These are phyloP conservation scores for Heliamphora exappendiculata DNA, from an alignment of 148 eudicot genomes.

Conservation along the genomic window DNA sequence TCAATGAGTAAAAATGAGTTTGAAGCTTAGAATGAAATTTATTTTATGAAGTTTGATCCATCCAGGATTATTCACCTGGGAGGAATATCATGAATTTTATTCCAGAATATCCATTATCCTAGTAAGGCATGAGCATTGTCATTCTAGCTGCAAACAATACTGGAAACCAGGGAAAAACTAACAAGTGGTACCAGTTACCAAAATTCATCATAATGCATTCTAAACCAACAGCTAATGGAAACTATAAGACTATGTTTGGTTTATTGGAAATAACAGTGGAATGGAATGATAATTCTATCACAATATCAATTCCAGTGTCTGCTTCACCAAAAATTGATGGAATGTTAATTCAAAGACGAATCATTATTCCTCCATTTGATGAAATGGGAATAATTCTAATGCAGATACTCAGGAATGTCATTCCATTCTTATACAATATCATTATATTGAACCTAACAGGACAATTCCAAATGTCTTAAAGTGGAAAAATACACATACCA, in stretches of 20 bases:
- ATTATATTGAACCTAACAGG: too few relatives aligned
- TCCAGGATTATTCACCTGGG: not conserved
- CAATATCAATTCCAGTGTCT: too few relatives aligned
- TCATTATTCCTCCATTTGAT: too few relatives aligned
- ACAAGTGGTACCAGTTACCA: not conserved
- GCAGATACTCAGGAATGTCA: too few relatives aligned
- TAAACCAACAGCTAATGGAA: not conserved
- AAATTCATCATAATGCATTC: not conserved
- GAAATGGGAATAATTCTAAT: too few relatives aligned
- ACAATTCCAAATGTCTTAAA: not conserved
- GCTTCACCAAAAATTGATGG: too few relatives aligned
- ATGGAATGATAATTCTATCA: too few relatives aligned
- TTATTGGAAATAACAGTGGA: too few relatives aligned
- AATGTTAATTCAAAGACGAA: too few relatives aligned
- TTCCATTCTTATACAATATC: too few relatives aligned
- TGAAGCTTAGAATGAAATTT: not conserved
- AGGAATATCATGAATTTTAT: not conserved
- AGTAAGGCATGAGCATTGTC: constrained; percentile 1
- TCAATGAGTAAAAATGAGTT: not conserved
- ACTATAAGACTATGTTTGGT: too few relatives aligned
- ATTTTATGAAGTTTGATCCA: not conserved
- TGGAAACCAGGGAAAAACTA: not conserved
- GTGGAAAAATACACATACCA: constrained; percentile 33
- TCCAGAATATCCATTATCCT: not conserved
- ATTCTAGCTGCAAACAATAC: not conserved